These are phyloP conservation scores for Prunus dulcis DNA, from an alignment of 306 rosid species.

Conservation along the genomic window DNA sequence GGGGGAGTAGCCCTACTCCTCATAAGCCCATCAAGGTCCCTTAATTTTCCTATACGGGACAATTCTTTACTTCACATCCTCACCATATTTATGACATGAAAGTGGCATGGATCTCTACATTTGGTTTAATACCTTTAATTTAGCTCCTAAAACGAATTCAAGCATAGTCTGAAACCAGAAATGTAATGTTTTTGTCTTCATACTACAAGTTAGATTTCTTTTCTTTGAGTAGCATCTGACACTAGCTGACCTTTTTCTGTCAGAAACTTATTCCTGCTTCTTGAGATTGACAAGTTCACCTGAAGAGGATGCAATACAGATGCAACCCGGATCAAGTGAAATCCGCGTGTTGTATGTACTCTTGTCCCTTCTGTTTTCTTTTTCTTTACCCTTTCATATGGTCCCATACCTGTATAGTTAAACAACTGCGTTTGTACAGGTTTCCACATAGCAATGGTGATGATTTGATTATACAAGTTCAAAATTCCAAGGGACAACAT, in stretches of 20 bases:
- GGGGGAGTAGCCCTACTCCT: no score
- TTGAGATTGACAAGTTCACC: slow-evolving; percentile 37
- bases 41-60: no score
- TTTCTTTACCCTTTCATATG: not conserved
- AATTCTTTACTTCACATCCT: no score
- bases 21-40: no score
- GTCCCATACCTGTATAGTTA: not conserved
- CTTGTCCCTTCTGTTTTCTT: not conserved
- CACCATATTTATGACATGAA: not conserved
- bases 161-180: not conserved
- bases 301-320: slow-evolving; percentile 25
- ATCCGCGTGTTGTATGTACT: slow-evolving; percentile 29
- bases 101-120: not conserved
- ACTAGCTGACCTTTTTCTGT: not conserved
- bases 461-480: slow-evolving; percentile 29
- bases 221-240: not conserved
- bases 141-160: not conserved
- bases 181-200: not conserved
- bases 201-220: not conserved
- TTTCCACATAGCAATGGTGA: slow-evolving; percentile 31
- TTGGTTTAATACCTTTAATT: not conserved
- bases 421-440: slow-evolving; percentile 13
- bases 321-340: slow-evolving; percentile 38
- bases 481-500: slow-evolving; percentile 28
- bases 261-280: slow-evolving; percentile 34